phyloP scores from a whole-genome alignment of 148 eudicot species.

The Diospyros kaki region DNA sequence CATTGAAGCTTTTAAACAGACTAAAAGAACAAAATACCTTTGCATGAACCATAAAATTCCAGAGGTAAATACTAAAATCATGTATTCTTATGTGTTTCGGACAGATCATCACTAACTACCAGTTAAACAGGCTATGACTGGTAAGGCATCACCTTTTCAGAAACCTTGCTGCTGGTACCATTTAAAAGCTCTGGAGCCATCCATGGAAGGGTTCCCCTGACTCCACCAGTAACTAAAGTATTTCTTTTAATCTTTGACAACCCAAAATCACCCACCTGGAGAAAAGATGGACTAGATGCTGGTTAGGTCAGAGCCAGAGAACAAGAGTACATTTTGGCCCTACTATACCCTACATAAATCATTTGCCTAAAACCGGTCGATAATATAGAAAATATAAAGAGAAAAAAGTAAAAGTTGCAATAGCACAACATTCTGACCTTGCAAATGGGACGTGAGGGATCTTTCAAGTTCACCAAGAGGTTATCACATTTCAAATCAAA shows the following conservation, averaged over 20 bases:
- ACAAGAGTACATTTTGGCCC: background rate
- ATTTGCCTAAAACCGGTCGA: background rate
- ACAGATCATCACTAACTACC: background rate
- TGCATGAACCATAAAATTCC: background rate
- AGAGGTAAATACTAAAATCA: background rate
- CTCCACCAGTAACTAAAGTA: slow-evolving; percentile 49
- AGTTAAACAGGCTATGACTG: background rate
- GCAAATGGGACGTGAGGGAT: slow-evolving; percentile 80
- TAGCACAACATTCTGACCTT: slow-evolving; percentile 41
- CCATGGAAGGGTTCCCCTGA: slow-evolving; percentile 55
- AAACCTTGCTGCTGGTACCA: slow-evolving; percentile 36
- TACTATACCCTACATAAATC: background rate
- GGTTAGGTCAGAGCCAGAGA: background rate
- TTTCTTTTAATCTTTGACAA: slow-evolving; percentile 43
- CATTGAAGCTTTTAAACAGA: slow-evolving; percentile 2
- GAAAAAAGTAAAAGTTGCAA: background rate
- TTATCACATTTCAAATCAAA: slow-evolving; percentile 91
- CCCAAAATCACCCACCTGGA: slow-evolving; percentile 51
- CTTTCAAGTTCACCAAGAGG: slow-evolving; percentile 76
- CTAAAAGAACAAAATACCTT: background rate
- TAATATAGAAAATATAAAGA: background rate
- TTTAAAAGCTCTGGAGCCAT: slow-evolving; percentile 57
- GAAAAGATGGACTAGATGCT: background rate
- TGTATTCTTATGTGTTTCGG: background rate
- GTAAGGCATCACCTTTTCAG: slow-evolving; percentile 33